Conservation (phyloP, 164 flowering plant species). For the Magnolia sinica region DNA sequence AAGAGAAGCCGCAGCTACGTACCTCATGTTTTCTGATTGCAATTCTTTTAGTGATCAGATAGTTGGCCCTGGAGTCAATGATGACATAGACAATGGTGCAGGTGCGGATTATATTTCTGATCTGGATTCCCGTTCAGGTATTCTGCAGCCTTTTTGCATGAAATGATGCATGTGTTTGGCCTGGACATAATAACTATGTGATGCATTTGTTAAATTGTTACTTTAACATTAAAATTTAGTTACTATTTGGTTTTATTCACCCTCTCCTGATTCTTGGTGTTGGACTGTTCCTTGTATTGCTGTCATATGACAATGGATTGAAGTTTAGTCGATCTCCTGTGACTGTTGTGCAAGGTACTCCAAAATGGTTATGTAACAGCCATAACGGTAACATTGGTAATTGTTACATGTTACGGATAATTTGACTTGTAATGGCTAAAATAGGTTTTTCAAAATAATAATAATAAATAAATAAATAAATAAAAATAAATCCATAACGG, state of each 20-base stretch:
- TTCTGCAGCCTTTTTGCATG: constrained; percentile 1
- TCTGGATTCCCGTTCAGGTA: constrained; percentile 43
- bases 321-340: background rate
- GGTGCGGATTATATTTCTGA: constrained; percentile 25
- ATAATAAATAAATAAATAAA: no score
- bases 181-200: background rate
- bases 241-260: background rate
- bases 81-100: constrained; percentile 17
- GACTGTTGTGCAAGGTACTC: no score
- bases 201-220: no score
- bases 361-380: no score
- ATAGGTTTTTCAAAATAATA: no score
- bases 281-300: background rate
- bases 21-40: constrained; percentile 72
- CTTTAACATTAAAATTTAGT: background rate
- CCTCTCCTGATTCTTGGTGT: background rate
- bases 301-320: background rate
- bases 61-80: constrained; percentile 37
- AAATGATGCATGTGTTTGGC: background rate
- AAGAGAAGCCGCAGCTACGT: constrained; percentile 58
- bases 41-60: constrained; percentile 53
- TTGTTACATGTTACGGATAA: no score
- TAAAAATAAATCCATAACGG: no score
- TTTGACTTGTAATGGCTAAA: no score
- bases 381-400: no score